phyloP scores from a whole-genome alignment of 2,329 filamentous ascomycete species.

The Didymosphaeria variabile region DNA sequence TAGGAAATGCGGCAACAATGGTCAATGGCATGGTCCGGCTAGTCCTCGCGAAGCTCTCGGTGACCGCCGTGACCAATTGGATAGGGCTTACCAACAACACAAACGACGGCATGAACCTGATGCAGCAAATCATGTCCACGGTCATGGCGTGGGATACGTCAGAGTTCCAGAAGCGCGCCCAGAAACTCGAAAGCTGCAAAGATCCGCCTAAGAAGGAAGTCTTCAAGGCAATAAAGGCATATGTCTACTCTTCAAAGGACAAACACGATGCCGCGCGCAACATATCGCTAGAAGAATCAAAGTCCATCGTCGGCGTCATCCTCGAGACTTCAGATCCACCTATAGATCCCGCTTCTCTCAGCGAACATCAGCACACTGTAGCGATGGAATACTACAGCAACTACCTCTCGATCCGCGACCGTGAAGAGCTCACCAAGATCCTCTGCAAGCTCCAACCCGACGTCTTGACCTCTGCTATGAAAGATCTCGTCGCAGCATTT shows the following conservation, averaged over 20 bases:
- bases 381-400: conserved; percentile 76
- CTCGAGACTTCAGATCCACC: conserved; percentile 61
- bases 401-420: conserved; percentile 75
- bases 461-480: conserved; percentile 73
- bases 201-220: conserved; percentile 68
- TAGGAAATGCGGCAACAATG: conserved; percentile 85
- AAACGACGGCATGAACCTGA: conserved; percentile 81
- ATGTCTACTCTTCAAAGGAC: conserved; percentile 62
- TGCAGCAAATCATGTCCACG: conserved; percentile 79
- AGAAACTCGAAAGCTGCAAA: conserved; percentile 71
- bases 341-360: conserved; percentile 58
- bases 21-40: conserved; percentile 77
- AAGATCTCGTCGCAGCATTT: conserved; percentile 72
- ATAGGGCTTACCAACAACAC: conserved; percentile 75
- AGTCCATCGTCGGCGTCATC: conserved; percentile 74
- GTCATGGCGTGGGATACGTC: conserved; percentile 76
- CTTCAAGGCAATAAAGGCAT: conserved; percentile 67
- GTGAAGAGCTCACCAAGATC: conserved; percentile 72
- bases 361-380: conserved; percentile 68
- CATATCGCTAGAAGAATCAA: conserved; percentile 61
- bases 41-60: conserved; percentile 78
- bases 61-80: conserved; percentile 80
- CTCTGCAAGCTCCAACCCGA: conserved; percentile 76
- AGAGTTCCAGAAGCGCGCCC: conserved; percentile 72
- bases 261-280: conserved; percentile 68